phyloP scores from a whole-genome alignment of 1,284 basidiomycete species.

The Peniophora sp. region DNA sequence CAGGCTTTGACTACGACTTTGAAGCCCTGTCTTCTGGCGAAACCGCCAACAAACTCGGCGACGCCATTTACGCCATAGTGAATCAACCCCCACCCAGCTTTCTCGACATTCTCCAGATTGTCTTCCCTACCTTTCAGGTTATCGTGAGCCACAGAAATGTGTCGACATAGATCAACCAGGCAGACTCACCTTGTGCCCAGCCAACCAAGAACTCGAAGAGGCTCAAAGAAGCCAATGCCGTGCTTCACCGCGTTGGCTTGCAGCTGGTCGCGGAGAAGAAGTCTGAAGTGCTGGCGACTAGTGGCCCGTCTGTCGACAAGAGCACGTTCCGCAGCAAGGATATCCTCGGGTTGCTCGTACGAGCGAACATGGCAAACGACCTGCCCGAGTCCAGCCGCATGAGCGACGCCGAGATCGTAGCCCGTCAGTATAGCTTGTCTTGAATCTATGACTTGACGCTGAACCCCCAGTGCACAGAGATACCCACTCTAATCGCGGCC shows the following conservation, averaged over 20 bases:
- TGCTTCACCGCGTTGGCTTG: conserved; percentile 25
- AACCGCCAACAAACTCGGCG: conserved; percentile 20
- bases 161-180: not conserved
- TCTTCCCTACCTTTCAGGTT: not conserved
- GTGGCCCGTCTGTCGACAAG: conserved; percentile 15
- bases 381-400: conserved; percentile 49
- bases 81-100: conserved; percentile 6
- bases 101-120: conserved; percentile 13
- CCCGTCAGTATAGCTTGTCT: conserved; percentile 43
- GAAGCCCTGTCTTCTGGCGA: conserved; percentile 15
- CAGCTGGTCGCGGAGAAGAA: conserved; percentile 38
- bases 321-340: conserved; percentile 27
- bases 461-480: conserved; percentile 9
- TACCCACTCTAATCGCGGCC: conserved; percentile 17
- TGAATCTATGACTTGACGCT: not conserved
- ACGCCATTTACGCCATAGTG: conserved; percentile 19
- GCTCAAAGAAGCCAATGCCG: not conserved
- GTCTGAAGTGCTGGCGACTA: conserved; percentile 14
- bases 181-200: not conserved
- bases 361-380: conserved; percentile 56
- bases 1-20: conserved; percentile 35
- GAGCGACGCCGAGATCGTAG: conserved; percentile 65
- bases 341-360: conserved; percentile 45
- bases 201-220: not conserved
- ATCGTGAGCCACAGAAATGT: not conserved